These are phyloP conservation scores for Mucuna pruriens DNA, from an alignment of 306 rosid genomes.

Conservation along the genomic window DNA sequence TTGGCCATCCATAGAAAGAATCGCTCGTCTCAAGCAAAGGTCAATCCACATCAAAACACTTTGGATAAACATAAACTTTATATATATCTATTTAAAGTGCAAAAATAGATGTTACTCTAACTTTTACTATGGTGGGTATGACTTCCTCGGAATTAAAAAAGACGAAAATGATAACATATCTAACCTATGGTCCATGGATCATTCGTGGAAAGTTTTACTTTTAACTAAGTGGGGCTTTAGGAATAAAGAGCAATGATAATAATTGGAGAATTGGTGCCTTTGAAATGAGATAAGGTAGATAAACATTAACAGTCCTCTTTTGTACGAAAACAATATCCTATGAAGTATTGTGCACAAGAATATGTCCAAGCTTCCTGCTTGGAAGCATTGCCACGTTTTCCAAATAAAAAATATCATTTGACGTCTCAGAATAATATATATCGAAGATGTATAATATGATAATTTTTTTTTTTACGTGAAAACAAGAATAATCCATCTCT, in stretches of 20 bases:
- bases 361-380: neutral
- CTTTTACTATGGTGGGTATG: neutral
- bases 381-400: slow-evolving; percentile 28
- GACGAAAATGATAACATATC: neutral
- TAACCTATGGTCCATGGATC: neutral
- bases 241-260: slow-evolving; percentile 4
- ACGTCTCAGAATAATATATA: neutral
- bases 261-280: neutral
- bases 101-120: neutral
- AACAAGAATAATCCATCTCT: too few relatives aligned
- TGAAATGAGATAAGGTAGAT: slow-evolving; percentile 25
- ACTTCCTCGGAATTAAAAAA: neutral
- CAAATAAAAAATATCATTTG: too few relatives aligned
- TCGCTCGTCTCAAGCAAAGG: too few relatives aligned
- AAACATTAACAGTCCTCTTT: slow-evolving; percentile 8
- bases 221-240: slow-evolving; percentile 10
- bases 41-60: too few relatives aligned
- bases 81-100: too few relatives aligned
- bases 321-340: slow-evolving; percentile 3
- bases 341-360: slow-evolving; percentile 13
- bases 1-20: too few relatives aligned
- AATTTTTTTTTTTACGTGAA: too few relatives aligned
- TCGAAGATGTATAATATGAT: too few relatives aligned
- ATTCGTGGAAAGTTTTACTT: slow-evolving; percentile 2
- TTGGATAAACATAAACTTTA: too few relatives aligned